Conservation (phyloP, 371 early-diverging fungal species). For the Rhizopus sp. region DNA sequence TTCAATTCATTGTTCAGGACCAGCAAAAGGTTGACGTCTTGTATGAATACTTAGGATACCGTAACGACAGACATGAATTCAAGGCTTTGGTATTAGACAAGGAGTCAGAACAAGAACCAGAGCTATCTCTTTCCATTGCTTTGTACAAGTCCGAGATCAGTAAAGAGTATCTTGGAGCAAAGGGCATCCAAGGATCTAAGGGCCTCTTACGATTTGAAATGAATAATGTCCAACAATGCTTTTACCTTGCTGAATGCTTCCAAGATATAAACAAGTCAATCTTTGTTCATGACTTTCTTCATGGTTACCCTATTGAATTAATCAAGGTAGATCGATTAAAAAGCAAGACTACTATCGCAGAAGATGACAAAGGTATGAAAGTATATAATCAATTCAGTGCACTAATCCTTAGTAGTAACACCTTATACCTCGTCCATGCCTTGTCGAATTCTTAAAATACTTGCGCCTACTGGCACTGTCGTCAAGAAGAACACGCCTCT, state of each 20-base stretch:
- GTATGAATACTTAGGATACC: slow-evolving; percentile 45
- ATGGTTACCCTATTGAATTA: slow-evolving; percentile 53
- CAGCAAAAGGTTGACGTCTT: slow-evolving; percentile 40
- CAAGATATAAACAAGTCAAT: slow-evolving; percentile 47
- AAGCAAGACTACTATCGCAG: slow-evolving; percentile 41
- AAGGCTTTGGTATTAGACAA: slow-evolving; percentile 30
- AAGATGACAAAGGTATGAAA: slow-evolving; percentile 52
- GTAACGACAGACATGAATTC: slow-evolving; percentile 38
- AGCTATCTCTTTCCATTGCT: slow-evolving; percentile 16
- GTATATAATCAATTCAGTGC: no score
- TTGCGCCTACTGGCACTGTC: slow-evolving; percentile 53
- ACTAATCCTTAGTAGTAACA: no score
- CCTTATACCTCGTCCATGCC: slow-evolving; percentile 79
- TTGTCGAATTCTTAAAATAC: slow-evolving; percentile 65
- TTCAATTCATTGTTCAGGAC: slow-evolving; percentile 36
- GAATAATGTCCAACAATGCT: slow-evolving; percentile 58
- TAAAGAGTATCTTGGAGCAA: slow-evolving; percentile 26
- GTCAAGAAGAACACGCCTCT: slow-evolving; percentile 67
- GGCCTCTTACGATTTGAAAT: slow-evolving; percentile 48
- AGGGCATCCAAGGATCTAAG: slow-evolving; percentile 35
- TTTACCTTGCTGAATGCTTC: slow-evolving; percentile 54
- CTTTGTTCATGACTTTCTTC: slow-evolving; percentile 59
- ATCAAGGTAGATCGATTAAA: slow-evolving; percentile 52
- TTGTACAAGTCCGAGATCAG: slow-evolving; percentile 30
- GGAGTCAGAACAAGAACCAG: slow-evolving; percentile 24